Conservation (phyloP, 176 grass and related monocot species). For the Eremochloa ophiuroides region DNA sequence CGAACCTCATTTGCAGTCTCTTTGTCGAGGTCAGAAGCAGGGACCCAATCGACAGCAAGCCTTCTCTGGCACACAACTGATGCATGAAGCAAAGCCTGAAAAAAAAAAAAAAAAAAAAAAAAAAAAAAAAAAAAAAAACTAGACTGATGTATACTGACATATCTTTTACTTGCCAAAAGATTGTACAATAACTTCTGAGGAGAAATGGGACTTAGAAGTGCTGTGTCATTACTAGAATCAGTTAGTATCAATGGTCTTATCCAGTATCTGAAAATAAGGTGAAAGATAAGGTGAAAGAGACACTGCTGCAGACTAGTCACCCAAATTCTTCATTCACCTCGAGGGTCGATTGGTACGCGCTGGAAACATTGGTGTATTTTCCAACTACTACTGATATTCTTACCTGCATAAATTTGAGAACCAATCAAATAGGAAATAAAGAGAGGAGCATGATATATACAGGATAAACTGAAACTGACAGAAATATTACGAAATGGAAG, state of each 20-base stretch:
- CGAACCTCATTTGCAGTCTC: constrained; percentile 29
- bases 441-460: background rate
- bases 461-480: background rate
- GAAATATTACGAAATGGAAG: background rate
- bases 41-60: constrained; percentile 45
- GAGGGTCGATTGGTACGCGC: constrained; percentile 18
- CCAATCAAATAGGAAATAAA: background rate
- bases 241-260: background rate
- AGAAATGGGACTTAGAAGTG: background rate
- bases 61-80: constrained; percentile 45
- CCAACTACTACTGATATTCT: constrained; percentile 26
- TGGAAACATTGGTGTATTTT: constrained; percentile 11
- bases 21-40: constrained; percentile 44
- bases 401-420: constrained; percentile 6
- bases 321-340: constrained; percentile 28
- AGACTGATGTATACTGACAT: background rate
- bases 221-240: constrained; percentile 10
- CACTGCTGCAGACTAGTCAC: background rate
- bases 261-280: background rate
- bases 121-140: too few relatives aligned
- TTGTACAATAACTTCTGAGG: background rate
- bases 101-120: too few relatives aligned
- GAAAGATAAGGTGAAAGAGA: constrained; percentile 29
- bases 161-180: background rate
- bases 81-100: constrained; percentile 48